Evolutionary conservation across 352 stramenopile genomes (phyloP).

Genomic region (Globisporangium lucens): DNA sequence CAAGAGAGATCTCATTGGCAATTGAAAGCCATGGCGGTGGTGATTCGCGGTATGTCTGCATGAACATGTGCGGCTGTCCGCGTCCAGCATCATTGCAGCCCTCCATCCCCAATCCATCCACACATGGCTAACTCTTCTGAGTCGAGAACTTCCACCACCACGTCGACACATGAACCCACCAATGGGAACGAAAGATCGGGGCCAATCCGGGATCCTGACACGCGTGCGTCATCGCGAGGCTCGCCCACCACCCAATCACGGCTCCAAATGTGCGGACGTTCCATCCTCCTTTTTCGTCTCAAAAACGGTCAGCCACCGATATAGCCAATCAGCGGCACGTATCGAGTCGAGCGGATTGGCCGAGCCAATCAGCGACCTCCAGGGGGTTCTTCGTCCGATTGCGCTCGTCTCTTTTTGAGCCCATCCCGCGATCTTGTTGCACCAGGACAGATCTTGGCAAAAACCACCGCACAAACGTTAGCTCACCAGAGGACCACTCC

Average conservation of each 20-base stretch:
- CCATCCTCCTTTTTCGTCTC: not conserved
- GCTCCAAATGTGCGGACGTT: not conserved
- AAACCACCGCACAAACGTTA: not conserved
- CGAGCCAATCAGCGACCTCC: not conserved
- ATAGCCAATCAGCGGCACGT: not conserved
- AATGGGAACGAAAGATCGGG: not conserved
- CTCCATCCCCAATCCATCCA: not conserved
- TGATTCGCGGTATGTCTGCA: not conserved
- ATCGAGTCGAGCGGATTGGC: not conserved
- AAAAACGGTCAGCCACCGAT: not conserved
- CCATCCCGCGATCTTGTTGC: not conserved
- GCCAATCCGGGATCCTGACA: slow-evolving; percentile 4
- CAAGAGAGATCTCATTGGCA: not conserved
- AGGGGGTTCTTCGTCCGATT: slow-evolving; percentile 3
- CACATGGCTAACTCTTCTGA: slow-evolving; percentile 14
- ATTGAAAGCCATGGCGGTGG: not conserved
- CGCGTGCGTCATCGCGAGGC: not conserved
- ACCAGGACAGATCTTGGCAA: not conserved
- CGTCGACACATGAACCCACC: slow-evolving; percentile 7
- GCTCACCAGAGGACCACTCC: too few species aligned
- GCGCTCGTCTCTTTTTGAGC: slow-evolving; percentile 2
- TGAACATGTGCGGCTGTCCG: not conserved
- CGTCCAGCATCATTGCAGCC: not conserved
- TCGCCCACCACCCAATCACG: not conserved
- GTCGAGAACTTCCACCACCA: slow-evolving; percentile 3